Conservation (phyloP, 2,329 filamentous ascomycete genomes). For the Xylariomycetidae sp. region DNA sequence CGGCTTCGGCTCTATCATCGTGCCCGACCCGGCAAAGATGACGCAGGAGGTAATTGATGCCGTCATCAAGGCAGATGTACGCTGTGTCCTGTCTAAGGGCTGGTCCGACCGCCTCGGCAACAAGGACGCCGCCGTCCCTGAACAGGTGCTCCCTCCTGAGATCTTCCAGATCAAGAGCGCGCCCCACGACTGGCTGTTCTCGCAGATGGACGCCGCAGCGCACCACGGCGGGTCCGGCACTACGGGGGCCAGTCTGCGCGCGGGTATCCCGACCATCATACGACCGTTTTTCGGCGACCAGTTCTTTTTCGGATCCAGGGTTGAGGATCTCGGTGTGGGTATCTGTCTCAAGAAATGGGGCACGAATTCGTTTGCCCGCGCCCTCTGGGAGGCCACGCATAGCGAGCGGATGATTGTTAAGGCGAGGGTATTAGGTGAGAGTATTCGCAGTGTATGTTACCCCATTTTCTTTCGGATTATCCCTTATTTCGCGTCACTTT, state of each 20-base stretch:
- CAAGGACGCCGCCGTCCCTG: conserved; percentile 40
- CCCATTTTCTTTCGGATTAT: too few species aligned
- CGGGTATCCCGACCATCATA: conserved; percentile 89
- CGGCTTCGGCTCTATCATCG: conserved; percentile 93
- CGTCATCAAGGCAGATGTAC: conserved; percentile 84
- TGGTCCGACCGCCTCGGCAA: conserved; percentile 75
- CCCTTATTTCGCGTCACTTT: too few species aligned
- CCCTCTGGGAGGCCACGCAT: conserved; percentile 87
- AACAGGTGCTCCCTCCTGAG: conserved; percentile 69
- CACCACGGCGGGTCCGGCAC: conserved; percentile 95
- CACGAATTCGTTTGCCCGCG: conserved; percentile 76
- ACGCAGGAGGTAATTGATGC: conserved; percentile 92
- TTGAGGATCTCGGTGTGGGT: conserved; percentile 91
- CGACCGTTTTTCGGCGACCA: conserved; percentile 98
- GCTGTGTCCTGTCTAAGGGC: conserved; percentile 91
- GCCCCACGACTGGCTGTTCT: conserved; percentile 95
- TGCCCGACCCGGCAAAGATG: conserved; percentile 81
- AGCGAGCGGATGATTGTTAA: conserved; percentile 89
- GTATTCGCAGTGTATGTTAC: conserved; percentile 72
- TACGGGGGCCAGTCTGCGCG: conserved; percentile 85
- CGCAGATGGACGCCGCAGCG: conserved; percentile 86
- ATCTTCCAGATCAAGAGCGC: conserved; percentile 86
- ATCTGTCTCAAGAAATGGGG: conserved; percentile 87
- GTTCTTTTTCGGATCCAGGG: conserved; percentile 86
- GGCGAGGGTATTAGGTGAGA: conserved; percentile 74